Base-by-base conservation (phyloP, 2,329 filamentous ascomycete genomes). In the Colletotrichum tropicicola region DNA sequence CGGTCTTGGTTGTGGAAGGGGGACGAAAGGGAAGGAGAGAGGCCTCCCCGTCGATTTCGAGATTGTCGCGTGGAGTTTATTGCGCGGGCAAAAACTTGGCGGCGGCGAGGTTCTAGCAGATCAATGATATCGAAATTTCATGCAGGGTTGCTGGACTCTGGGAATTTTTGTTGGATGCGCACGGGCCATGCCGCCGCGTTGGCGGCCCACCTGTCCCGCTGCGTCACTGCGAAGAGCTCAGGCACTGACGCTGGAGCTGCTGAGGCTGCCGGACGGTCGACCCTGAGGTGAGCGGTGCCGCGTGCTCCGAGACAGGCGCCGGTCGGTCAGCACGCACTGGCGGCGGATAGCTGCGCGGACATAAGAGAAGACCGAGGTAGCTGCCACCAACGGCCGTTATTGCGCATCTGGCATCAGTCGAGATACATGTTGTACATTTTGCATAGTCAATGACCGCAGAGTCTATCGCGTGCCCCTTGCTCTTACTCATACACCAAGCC, bases 101-200 rank as follows among this genome's bases (percentile, higher is more conserved):
- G 57, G 62, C 61, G 57, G 61, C 61, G 57, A 61, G 49, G 61
- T 55, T 21, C 57, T 43, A 65, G 48, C 45, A 45, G 30, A 60
- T 65, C 54, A 45, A 27, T 53, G 52, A 52, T 48, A 64, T 47
- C 30, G 63, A 66, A 66, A 64, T 64, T 66, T 66, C 51, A 32
- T 58, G 39, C 59, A 66, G 63, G 63, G 63, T 59, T 59, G 39
- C 45, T 28, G 59, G 28, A 48, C 25, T 47, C 59, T 43, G 59
- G 59, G 52, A 58, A 53, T 59, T 66, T 66, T 64, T 64, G 63
- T 53, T 59, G 49, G 49, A 32, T 41, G 57, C 30, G 62, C 62
- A 65, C 62, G 51, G 57, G 37, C 62, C 61, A 61, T 7, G n/a
- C 9, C 32, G 21, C 47, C 13, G 25, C 25, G 39, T 32, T 30